Percentiles rank a stretch among this genome's conserved stretches.
Conservation (phyloP, 1,284 basidiomycete species). For the Ganoderma lucidum region DNA sequence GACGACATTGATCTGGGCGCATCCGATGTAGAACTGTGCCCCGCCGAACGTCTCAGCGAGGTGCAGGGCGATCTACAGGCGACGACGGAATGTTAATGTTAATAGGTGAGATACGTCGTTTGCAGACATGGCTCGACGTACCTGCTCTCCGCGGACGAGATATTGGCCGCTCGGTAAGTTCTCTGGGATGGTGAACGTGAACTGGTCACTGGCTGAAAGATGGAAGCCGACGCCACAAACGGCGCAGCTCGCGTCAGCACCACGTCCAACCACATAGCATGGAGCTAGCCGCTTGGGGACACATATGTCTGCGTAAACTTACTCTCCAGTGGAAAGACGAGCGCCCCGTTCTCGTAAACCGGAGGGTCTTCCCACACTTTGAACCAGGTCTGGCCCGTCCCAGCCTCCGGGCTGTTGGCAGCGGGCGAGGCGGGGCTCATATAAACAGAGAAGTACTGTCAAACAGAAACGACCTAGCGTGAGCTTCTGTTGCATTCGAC, state of each 20-base stretch:
- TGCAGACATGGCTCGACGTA: constrained; percentile 13
- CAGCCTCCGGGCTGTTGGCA: constrained; percentile 51
- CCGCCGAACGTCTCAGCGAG: constrained; percentile 42
- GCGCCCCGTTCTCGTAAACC: constrained; percentile 42
- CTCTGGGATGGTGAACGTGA: constrained; percentile 50
- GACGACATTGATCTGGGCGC: constrained; percentile 49
- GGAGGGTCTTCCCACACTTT: constrained; percentile 55
- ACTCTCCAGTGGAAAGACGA: constrained; percentile 50
- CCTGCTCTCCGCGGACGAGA: constrained; percentile 41
- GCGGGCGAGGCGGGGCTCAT: constrained; percentile 50
- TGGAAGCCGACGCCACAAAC: background rate
- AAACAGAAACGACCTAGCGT: background rate
- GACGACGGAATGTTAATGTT: background rate
- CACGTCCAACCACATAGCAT: background rate
- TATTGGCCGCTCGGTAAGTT: constrained; percentile 42
- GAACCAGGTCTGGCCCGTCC: constrained; percentile 54
- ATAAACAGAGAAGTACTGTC: constrained; percentile 50
- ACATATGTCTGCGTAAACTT: constrained; percentile 21
- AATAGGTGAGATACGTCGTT: background rate
- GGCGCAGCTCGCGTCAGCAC: background rate
- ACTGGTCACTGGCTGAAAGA: constrained; percentile 42
- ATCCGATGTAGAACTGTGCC: constrained; percentile 48
- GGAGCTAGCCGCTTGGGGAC: constrained; percentile 1
- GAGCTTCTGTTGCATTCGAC: background rate
- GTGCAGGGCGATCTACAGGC: constrained; percentile 48